Conservation (phyloP, 371 early-diverging fungal species). For the Rhizomucor miehei region DNA sequence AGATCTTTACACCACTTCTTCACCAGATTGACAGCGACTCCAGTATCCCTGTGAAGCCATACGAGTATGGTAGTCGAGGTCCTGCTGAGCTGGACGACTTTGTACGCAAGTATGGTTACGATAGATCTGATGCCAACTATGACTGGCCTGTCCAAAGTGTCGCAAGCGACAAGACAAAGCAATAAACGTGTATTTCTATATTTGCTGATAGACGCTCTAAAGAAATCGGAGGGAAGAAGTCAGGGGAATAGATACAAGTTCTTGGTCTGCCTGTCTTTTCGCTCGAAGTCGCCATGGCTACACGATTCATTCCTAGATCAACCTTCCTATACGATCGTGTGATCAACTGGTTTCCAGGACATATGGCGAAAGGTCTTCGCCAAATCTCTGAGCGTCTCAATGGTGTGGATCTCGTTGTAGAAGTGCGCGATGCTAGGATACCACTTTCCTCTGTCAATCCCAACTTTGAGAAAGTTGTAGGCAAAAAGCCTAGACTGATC, state of each 20-base stretch:
- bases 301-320: conserved; percentile 36
- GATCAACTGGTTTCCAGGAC: conserved; percentile 95
- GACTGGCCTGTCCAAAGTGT: conserved; percentile 38
- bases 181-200: neutral
- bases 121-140: conserved; percentile 32
- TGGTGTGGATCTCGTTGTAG: conserved; percentile 84
- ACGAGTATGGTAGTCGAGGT: conserved; percentile 86
- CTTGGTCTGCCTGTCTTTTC: too few relatives aligned
- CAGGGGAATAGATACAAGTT: too few relatives aligned
- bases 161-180: conserved; percentile 10
- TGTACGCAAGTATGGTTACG: conserved; percentile 72
- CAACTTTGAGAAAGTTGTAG: conserved; percentile 74
- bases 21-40: conserved; percentile 72
- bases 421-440: conserved; percentile 92
- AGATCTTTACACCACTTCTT: conserved; percentile 92
- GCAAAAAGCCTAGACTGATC: conserved; percentile 67
- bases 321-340: conserved; percentile 61
- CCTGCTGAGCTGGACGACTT: conserved; percentile 76
- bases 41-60: conserved; percentile 65
- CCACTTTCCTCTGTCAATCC: conserved; percentile 89
- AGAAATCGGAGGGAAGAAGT: too few relatives aligned
- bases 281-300: conserved; percentile 10
- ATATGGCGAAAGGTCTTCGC: conserved; percentile 88
- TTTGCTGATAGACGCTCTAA: too few relatives aligned
- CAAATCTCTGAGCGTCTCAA: conserved; percentile 70